These are phyloP conservation scores for Maudiozyma humilis DNA, from an alignment of 1,139 yeast species.

Conservation along the genomic window DNA sequence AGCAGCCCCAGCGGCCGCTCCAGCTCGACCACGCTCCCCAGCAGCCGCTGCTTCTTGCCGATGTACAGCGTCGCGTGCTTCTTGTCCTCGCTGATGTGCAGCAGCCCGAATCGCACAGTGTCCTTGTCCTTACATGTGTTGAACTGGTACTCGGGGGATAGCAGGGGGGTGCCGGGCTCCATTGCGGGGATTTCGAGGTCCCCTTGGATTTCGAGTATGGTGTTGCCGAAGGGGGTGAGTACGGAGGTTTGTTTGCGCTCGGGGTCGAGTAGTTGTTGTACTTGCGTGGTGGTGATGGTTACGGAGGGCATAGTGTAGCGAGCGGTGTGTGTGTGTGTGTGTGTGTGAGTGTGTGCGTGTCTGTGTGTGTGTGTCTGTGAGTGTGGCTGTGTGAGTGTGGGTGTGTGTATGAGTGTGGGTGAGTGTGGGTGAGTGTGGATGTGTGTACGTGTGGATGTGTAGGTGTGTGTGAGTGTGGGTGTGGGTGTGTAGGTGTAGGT, in stretches of 20 bases:
- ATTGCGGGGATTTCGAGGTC: constrained; percentile 47
- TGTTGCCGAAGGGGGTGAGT: constrained; percentile 47
- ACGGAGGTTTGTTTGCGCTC: constrained; percentile 14
- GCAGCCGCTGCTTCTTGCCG: constrained; percentile 57
- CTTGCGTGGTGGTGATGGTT: constrained; percentile 17
- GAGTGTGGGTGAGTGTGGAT: too few relatives aligned
- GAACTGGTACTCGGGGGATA: constrained; percentile 33
- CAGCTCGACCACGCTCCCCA: constrained; percentile 49
- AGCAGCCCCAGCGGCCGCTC: constrained; percentile 57
- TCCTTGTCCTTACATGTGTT: constrained; percentile 33
- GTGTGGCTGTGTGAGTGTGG: too few relatives aligned
- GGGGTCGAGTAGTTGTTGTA: constrained; percentile 13
- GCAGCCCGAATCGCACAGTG: constrained; percentile 47
- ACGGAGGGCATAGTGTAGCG: constrained; percentile 28
- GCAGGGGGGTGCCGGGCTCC: constrained; percentile 28
- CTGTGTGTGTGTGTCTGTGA: too few relatives aligned
- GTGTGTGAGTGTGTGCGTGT: too few relatives aligned
- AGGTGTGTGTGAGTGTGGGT: too few relatives aligned
- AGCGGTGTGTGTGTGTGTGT: too few relatives aligned
- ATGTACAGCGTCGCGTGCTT: constrained; percentile 48
- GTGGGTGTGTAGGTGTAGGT: too few relatives aligned
- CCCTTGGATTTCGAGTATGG: constrained; percentile 64
- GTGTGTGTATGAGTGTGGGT: not conserved
- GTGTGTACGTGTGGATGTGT: too few relatives aligned
- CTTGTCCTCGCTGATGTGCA: constrained; percentile 44